These are phyloP conservation scores for Avena atlantica DNA, from an alignment of 176 grass and related monocot species.

Conservation along the genomic window DNA sequence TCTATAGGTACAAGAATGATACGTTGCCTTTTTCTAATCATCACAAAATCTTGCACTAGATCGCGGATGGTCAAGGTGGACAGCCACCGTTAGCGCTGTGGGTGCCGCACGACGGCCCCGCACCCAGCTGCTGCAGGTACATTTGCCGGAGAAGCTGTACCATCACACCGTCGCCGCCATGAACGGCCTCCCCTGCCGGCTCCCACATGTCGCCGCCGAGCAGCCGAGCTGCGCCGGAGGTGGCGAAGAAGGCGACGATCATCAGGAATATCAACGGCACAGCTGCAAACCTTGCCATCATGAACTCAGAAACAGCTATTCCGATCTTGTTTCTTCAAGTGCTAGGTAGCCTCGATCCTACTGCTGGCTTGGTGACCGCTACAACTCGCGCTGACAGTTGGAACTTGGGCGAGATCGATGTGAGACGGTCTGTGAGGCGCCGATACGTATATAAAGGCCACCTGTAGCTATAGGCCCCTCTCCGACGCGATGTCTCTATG, in stretches of 20 bases:
- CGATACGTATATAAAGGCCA: background rate
- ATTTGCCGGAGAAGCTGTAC: conserved; percentile 18
- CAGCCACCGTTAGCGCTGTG: conserved; percentile 50
- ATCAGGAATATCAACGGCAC: background rate
- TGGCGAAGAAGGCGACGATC: background rate
- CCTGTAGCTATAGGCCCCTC: no score
- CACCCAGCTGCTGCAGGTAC: conserved; percentile 41
- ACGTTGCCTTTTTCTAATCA: no score
- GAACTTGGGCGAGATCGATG: background rate
- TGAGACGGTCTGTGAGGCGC: background rate
- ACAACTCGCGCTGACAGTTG: background rate
- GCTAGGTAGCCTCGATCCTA: no score
- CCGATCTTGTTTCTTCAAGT: background rate
- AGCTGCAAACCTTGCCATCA: background rate
- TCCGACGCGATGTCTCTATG: background rate
- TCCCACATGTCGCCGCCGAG: background rate
- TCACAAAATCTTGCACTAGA: no score
- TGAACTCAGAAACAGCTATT: background rate
- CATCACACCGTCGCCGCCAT: background rate
- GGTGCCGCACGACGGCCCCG: conserved; percentile 44
- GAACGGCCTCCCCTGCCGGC: background rate
- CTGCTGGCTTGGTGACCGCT: background rate
- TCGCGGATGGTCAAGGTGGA: background rate
- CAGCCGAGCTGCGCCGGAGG: background rate
- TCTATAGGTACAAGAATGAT: no score